phyloP scores from a whole-genome alignment of 345 rosid species.

The Eucalyptus erythrocorys region DNA sequence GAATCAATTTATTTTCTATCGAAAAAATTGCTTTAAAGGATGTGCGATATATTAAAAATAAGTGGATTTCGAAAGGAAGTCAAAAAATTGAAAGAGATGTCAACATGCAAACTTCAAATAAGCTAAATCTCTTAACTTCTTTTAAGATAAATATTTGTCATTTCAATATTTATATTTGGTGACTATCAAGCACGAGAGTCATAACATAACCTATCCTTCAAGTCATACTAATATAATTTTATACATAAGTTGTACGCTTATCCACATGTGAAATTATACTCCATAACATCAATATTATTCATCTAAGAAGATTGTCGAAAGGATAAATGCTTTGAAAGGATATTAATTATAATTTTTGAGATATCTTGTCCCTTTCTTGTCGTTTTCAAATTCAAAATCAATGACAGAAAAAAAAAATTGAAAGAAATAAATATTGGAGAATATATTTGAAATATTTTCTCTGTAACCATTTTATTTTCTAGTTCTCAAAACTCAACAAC shows the following conservation, averaged over 20 bases:
- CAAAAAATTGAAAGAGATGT: background rate
- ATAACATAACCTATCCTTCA: background rate
- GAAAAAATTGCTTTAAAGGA: background rate
- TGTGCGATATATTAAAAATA: background rate
- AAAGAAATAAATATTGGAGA: background rate
- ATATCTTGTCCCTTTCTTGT: background rate
- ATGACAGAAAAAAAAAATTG: background rate
- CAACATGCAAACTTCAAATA: background rate
- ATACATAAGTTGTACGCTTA: background rate
- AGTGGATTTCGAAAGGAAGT: background rate
- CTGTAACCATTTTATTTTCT: background rate
- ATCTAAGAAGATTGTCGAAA: background rate
- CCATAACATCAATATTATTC: background rate
- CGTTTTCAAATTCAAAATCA: background rate
- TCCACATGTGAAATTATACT: background rate
- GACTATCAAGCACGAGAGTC: background rate
- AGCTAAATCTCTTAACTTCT: background rate
- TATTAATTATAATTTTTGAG: background rate
- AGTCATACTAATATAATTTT: background rate
- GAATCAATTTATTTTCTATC: background rate
- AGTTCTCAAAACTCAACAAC: background rate
- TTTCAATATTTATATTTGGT: background rate
- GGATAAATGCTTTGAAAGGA: background rate
- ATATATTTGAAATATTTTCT: background rate
- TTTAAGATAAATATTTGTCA: background rate